Evolutionary conservation across 2,329 filamentous ascomycete genomes (phyloP), one percentile per base, ranked within the genome.

Genomic region (Trichothecium sympodiale): DNA sequence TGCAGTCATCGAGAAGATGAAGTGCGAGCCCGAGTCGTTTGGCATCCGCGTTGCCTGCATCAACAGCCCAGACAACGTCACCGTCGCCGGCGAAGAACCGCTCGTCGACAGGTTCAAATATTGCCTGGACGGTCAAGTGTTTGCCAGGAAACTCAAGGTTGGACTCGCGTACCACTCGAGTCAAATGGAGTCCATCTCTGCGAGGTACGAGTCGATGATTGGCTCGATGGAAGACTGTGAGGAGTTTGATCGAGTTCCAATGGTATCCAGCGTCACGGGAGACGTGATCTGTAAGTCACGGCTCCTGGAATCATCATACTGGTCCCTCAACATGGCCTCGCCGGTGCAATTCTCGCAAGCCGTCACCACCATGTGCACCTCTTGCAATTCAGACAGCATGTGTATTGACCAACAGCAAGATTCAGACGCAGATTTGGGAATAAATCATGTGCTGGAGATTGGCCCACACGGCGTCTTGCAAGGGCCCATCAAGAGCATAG

Each of bases 51-150:
- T 59, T 27, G 58, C 52, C 9, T 67, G 66, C 42, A 56, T 61
- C 39, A 72, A 71, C 50, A 66, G 62, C 30, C 65, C 65, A 1
- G 49, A 53, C 0, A 69, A 58, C 34, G 45, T 65, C 7, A 70
- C 67, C 0, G 52, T 71, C 0, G 67, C 66, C 0, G 65, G 65
- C 10, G 61, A 64, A 33, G 54, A 56, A 27, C 43, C 47, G 2
- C 41, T 44, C 28, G 40, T 62, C n/a, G 41, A 50, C 17, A 15
- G 18, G 1, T 29, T 46, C n/a, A n/a, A n/a, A n/a, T n/a, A n/a
- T n/a, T n/a, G 6, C 29, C 2, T 7, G 38, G 15, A 17, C 6
- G 28, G 13, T 6, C 28, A 30, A n/a, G n/a, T 30, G 5, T 31
- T 43, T 16, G 23, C 29, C 29, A 29, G 41, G 6, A 44, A 36